phyloP scores from a whole-genome alignment of 768 basidiomycete genomes.

The Mycena rosella region DNA sequence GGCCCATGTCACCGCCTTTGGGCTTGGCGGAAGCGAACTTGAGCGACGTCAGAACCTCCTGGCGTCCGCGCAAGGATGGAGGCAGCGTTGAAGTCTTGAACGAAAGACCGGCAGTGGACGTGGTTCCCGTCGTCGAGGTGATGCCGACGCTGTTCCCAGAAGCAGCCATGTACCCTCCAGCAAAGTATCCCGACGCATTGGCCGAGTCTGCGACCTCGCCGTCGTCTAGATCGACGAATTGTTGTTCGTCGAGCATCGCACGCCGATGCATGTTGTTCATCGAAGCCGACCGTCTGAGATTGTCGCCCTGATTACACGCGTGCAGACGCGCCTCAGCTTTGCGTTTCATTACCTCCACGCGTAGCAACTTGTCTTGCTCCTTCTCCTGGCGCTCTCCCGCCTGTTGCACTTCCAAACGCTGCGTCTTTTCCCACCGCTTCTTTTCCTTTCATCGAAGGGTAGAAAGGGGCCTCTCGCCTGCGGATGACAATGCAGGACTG shows the following conservation, averaged over 20 bases:
- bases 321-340: conserved; percentile 53
- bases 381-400: conserved; percentile 54
- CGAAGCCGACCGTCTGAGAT: conserved; percentile 80
- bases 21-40: conserved; percentile 53
- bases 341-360: conserved; percentile 51
- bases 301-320: conserved; percentile 51
- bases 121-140: conserved; percentile 92
- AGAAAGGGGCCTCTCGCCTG: conserved; percentile 80
- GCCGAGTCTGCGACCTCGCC: conserved; percentile 66
- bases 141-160: conserved; percentile 96
- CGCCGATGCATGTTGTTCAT: conserved; percentile 81
- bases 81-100: conserved; percentile 65
- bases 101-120: conserved; percentile 68
- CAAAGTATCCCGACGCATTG: conserved; percentile 78
- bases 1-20: conserved; percentile 71
- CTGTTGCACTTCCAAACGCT: conserved; percentile 59
- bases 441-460: conserved; percentile 82
- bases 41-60: conserved; percentile 77
- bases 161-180: conserved; percentile 81
- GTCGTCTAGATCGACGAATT: conserved; percentile 56
- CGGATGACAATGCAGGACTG: conserved; percentile 85
- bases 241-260: conserved; percentile 45
- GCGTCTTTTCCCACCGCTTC: conserved; percentile 72
- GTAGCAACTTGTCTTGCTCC: conserved; percentile 44
- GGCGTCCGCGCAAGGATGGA: conserved; percentile 64